Percentiles rank a stretch among this genome's conserved stretches.
Conservation (phyloP, 2,329 filamentous ascomycete species). For the Xylariaceae sp. region DNA sequence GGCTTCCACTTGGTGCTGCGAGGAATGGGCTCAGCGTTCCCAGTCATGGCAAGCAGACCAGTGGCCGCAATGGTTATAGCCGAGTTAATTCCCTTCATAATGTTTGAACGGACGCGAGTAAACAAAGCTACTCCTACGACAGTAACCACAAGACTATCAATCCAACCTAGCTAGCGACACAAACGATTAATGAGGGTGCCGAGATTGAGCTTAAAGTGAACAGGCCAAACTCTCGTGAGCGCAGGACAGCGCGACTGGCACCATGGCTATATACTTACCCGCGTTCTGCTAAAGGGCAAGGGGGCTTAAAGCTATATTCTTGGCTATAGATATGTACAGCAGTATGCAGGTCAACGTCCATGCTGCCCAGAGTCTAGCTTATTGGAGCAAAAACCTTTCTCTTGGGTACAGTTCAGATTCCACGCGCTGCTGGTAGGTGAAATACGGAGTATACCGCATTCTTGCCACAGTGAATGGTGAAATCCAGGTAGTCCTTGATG, state of each 20-base stretch:
- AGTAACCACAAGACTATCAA: neutral
- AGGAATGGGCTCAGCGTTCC: constrained; percentile 33
- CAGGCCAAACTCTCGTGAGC: neutral
- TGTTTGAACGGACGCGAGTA: neutral
- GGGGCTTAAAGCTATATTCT: constrained; percentile 6
- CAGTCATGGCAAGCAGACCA: constrained; percentile 31
- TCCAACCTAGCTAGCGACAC: neutral
- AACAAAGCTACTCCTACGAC: neutral
- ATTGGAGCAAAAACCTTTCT: constrained; percentile 1
- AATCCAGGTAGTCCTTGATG: neutral
- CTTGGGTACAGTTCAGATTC: neutral
- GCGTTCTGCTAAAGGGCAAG: neutral
- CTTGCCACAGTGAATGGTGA: neutral
- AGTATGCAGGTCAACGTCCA: neutral
- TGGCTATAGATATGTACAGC: constrained; percentile 9
- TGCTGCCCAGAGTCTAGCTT: constrained; percentile 1
- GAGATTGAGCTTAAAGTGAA: neutral
- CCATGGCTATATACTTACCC: constrained; percentile 14
- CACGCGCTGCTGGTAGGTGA: neutral
- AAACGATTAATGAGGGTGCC: neutral
- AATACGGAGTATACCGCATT: neutral
- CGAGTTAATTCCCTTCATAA: constrained; percentile 33
- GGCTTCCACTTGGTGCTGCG: constrained; percentile 14
- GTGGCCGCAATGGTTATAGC: constrained; percentile 27
- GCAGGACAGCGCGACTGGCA: neutral